A percentile compares a stretch with the other conserved stretches of the same genome.
Evolutionary conservation across 805 yeast genomes (phyloP).

Genomic region (Candida bentonensis): DNA sequence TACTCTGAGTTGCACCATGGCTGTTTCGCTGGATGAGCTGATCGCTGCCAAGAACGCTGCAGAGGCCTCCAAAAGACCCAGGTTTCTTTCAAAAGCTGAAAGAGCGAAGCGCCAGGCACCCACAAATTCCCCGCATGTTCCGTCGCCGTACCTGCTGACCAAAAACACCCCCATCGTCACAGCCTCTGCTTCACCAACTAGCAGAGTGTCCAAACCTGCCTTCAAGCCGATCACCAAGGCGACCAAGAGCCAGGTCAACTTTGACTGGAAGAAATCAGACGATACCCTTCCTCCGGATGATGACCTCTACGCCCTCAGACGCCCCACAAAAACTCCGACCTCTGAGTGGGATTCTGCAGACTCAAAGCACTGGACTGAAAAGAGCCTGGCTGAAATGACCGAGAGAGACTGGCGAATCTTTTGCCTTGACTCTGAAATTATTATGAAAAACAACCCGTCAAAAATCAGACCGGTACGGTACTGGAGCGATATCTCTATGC

Average conservation of each 20-base stretch:
- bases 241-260: slow-evolving; percentile 31
- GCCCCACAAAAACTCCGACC: not conserved
- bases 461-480: slow-evolving; percentile 47
- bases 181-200: slow-evolving; percentile 3
- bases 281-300: slow-evolving; percentile 41
- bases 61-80: not conserved
- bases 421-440: slow-evolving; percentile 61
- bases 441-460: slow-evolving; percentile 31
- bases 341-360: not conserved
- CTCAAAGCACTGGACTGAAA: slow-evolving; percentile 47
- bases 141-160: not conserved
- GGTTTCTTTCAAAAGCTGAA: slow-evolving; percentile 1
- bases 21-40: not conserved
- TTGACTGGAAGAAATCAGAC: slow-evolving; percentile 56
- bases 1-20: not conserved
- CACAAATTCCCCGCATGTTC: not conserved
- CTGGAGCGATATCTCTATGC: slow-evolving; percentile 57
- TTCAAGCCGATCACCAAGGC: slow-evolving; percentile 7
- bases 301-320: slow-evolving; percentile 23
- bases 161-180: not conserved
- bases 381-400: slow-evolving; percentile 50
- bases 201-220: slow-evolving; percentile 4
- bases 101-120: not conserved
- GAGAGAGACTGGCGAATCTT: slow-evolving; percentile 83
- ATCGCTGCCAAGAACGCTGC: not conserved